Base-by-base conservation (phyloP, 148 eudicot genomes). In the Gaultheria prostrata region DNA sequence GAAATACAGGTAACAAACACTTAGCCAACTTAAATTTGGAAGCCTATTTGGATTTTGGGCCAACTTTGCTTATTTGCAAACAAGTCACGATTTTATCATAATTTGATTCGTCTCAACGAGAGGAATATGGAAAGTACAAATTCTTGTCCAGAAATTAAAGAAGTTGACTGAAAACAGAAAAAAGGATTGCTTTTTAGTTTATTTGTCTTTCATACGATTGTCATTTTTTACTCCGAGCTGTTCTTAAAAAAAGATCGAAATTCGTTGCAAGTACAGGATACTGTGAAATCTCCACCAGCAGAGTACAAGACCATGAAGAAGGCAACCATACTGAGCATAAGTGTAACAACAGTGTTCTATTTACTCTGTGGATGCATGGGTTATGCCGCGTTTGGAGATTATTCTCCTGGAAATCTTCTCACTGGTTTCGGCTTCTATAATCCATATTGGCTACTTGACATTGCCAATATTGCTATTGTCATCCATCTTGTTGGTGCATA, bases 381-480 rank as follows among this genome's bases (percentile, higher is more conserved):
- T 26, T 89, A 91, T 80, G 93, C 91, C 4, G 93, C 93, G 18
- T 91, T 91, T 76, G 93, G 93, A 10, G 93, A 89, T 80, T 26
- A 33, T 21, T 78, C 91, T 8, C 93, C 93, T 0, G 93, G 91
- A 33, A 91, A 91, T 78, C 90, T 91, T 33, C 87, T 91, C 24
- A 91, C 93, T 13, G 93, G 93, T 18, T 91, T 89, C 17, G 91
- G 93, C 2, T 90, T 90, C 71, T 91, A 89, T 85, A 86, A 91
- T 63, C 93, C 93, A 0, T 91, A 86, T 48, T 91, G 91, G 91
- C 85, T 91, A 35, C 87, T 91, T 15, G 93, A 91, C 84, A 85
- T 91, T 28, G 91, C 91, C 80, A 91, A 91, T 63, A 24, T 85
- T 6, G 91, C 91, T 20, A 91, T 91, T 35, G 89, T 89, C 7